Percentiles rank a stretch among this genome's conserved stretches.
These are phyloP conservation scores for Lactarius pseudohatsudake DNA, from an alignment of 768 basidiomycete genomes.

Conservation along the genomic window DNA sequence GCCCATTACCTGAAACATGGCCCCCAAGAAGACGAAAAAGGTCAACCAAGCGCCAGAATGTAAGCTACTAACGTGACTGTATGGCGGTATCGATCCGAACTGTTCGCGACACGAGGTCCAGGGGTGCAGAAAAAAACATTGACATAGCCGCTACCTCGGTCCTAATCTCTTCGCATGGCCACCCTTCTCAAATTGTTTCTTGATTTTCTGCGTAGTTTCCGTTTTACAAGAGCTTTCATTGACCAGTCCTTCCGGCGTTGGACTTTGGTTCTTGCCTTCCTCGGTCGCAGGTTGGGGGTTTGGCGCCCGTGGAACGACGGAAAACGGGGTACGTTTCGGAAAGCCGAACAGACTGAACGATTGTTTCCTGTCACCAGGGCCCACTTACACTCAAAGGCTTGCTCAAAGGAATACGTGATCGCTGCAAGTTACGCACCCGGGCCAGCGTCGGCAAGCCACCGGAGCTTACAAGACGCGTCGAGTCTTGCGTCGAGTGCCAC, in stretches of 20 bases:
- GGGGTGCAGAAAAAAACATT: background rate
- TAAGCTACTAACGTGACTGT: too few species aligned
- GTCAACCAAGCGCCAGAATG: background rate
- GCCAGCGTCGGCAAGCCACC: conserved; percentile 8
- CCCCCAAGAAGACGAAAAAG: background rate
- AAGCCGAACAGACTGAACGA: background rate
- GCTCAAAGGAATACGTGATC: conserved; percentile 7
- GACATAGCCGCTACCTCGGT: background rate
- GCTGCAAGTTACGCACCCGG: background rate
- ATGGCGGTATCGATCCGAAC: background rate
- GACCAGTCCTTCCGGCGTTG: background rate
- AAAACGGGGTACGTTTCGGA: conserved; percentile 2
- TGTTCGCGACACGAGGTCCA: background rate
- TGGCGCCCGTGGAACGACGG: background rate
- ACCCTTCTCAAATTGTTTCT: conserved; percentile 7
- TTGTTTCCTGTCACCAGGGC: background rate
- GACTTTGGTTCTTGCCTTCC: conserved; percentile 4
- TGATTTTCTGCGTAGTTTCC: conserved; percentile 7
- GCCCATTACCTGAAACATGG: background rate
- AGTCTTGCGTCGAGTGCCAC: background rate
- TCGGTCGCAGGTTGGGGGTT: conserved; percentile 7
- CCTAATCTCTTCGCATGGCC: conserved; percentile 5
- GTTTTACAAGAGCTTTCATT: conserved; percentile 1
- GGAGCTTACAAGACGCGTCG: background rate
- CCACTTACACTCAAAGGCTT: background rate